These are phyloP conservation scores for Amoeboaphelidium protococcarum DNA, from an alignment of 371 early-diverging fungal species.

Conservation along the genomic window DNA sequence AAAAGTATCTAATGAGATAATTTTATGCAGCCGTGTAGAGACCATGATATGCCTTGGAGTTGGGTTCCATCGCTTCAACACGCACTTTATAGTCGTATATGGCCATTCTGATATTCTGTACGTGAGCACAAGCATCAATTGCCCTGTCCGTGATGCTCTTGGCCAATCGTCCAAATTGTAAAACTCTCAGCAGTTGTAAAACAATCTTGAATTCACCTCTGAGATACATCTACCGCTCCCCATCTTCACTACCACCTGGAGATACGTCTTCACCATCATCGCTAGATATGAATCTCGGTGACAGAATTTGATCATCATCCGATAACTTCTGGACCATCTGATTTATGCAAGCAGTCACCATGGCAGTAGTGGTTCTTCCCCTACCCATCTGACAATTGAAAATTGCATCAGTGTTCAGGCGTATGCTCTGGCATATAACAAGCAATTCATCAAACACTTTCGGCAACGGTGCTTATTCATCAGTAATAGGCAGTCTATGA, in stretches of 20 bases:
- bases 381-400: slow-evolving; percentile 68
- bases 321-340: slow-evolving; percentile 5
- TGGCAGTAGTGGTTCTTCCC: slow-evolving; percentile 49
- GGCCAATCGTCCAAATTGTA: slow-evolving; percentile 31
- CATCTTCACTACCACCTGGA: too few species aligned
- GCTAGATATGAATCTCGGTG: slow-evolving; percentile 15
- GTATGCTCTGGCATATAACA: slow-evolving; percentile 16
- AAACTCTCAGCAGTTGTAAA: slow-evolving; percentile 30
- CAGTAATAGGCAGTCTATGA: slow-evolving; percentile 40
- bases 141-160: slow-evolving; percentile 38
- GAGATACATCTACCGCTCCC: slow-evolving; percentile 18
- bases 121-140: slow-evolving; percentile 39
- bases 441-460: slow-evolving; percentile 38
- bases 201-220: slow-evolving; percentile 35
- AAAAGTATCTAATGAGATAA: slow-evolving; percentile 38
- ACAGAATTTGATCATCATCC: background rate
- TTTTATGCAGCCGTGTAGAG: background rate
- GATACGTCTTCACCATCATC: slow-evolving; percentile 14
- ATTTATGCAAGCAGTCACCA: slow-evolving; percentile 25
- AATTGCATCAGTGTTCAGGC: slow-evolving; percentile 19
- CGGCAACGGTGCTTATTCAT: slow-evolving; percentile 51
- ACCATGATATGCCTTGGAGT: slow-evolving; percentile 11
- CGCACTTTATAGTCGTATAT: slow-evolving; percentile 34
- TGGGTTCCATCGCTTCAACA: slow-evolving; percentile 20
- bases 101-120: slow-evolving; percentile 40